Evolutionary conservation across 1,139 yeast species (phyloP).

Genomic region (Pichia sp.): DNA sequence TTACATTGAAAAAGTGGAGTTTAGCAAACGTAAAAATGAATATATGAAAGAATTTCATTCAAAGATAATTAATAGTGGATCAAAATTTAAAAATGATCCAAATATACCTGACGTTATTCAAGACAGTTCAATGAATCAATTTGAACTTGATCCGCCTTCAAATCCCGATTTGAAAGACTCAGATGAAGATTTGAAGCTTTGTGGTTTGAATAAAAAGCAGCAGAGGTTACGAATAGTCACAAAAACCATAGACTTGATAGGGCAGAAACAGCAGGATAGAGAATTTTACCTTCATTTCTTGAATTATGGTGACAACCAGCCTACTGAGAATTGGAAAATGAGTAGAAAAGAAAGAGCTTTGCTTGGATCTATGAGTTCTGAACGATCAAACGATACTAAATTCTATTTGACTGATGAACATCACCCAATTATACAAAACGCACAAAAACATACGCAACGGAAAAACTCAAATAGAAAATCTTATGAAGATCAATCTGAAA

Average conservation of each 20-base stretch:
- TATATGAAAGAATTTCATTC: neutral
- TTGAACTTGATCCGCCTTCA: conserved; percentile 12
- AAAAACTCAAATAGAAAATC: no score
- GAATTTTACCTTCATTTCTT: neutral
- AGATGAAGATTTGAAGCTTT: conserved; percentile 3
- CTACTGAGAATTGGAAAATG: no score
- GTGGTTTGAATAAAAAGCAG: neutral
- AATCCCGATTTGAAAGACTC: conserved; percentile 6
- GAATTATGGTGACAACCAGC: no score
- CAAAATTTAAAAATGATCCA: conserved; percentile 7
- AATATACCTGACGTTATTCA: conserved; percentile 21
- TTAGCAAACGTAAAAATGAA: neutral
- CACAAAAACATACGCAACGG: no score
- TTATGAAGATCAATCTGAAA: neutral
- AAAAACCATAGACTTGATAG: neutral
- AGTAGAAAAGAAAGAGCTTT: no score
- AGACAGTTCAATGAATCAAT: conserved; percentile 17
- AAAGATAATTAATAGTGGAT: neutral
- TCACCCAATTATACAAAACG: no score
- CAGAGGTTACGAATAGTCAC: conserved; percentile 1
- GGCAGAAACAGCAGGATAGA: neutral
- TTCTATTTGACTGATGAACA: no score
- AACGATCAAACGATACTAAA: no score
- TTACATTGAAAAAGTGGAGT: neutral
- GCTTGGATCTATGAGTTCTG: no score